Percentiles rank a stretch among this genome's conserved stretches.
Evolutionary conservation across 1,139 yeast species (phyloP).

Genomic region (Saccharomyces hybrid): DNA sequence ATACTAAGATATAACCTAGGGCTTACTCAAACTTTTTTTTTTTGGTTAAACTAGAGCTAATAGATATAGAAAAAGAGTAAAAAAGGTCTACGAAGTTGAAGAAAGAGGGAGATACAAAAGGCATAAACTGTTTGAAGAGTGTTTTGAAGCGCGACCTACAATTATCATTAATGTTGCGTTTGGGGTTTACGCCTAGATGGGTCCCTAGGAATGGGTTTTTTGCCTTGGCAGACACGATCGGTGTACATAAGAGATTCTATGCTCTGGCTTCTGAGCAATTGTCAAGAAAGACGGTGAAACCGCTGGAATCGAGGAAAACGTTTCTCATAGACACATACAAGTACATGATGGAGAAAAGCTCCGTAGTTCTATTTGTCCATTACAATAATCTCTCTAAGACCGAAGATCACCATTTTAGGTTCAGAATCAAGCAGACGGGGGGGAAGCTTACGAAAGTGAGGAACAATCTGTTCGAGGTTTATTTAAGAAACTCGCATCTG

Average conservation of each 20-base stretch:
- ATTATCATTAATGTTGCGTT: background rate
- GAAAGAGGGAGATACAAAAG: background rate
- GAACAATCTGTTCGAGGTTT: constrained; percentile 63
- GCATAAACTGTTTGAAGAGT: no score
- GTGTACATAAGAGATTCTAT: background rate
- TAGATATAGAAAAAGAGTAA: background rate
- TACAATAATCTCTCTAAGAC: constrained; percentile 69
- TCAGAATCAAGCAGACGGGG: constrained; percentile 55
- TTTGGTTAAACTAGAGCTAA: no score
- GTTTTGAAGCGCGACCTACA: background rate
- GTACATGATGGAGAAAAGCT: constrained; percentile 56
- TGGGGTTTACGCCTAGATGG: background rate
- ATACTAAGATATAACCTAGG: background rate
- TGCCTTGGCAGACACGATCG: background rate
- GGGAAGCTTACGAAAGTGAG: constrained; percentile 63
- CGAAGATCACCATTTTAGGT: constrained; percentile 60
- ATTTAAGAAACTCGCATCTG: constrained; percentile 60
- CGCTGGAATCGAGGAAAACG: constrained; percentile 64
- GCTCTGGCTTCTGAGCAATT: background rate
- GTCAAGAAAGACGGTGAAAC: constrained; percentile 39
- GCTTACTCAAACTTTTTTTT: background rate
- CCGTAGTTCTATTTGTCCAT: constrained; percentile 69
- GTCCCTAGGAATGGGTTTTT: background rate
- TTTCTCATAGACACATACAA: constrained; percentile 75
- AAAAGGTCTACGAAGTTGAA: background rate